Evolutionary conservation across 2,329 filamentous ascomycete genomes (phyloP).

Genomic region (Ciborinia camelliae): DNA sequence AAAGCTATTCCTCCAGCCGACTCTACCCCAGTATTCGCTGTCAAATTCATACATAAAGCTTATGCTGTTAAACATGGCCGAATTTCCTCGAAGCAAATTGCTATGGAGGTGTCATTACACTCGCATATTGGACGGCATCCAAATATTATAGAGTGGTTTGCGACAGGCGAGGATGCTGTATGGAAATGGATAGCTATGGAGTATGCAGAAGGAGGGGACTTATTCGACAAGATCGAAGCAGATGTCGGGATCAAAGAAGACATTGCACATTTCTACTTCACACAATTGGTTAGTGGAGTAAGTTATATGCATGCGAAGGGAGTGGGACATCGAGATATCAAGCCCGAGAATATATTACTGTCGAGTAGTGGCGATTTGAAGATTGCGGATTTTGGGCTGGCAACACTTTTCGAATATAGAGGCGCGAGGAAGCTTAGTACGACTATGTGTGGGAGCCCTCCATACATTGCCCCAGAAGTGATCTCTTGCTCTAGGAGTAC

Average conservation of each 20-base stretch:
- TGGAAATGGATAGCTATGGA: conserved; percentile 99
- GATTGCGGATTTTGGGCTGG: conserved; percentile 93
- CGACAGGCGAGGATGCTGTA: conserved; percentile 74
- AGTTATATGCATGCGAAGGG: conserved; percentile 96
- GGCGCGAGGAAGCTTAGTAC: conserved; percentile 77
- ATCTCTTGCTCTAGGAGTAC: conserved; percentile 49
- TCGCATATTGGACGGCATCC: conserved; percentile 82
- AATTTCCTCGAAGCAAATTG: conserved; percentile 82
- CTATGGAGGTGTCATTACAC: conserved; percentile 89
- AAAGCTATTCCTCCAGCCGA: conserved; percentile 77
- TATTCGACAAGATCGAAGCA: conserved; percentile 99
- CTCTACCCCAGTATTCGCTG: conserved; percentile 78
- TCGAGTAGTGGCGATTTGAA: conserved; percentile 84
- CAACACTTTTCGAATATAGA: conserved; percentile 88
- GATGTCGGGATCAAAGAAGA: conserved; percentile 93
- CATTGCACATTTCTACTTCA: conserved; percentile 94
- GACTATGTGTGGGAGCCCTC: conserved; percentile 91
- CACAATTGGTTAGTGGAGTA: conserved; percentile 84
- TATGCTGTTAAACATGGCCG: conserved; percentile 88
- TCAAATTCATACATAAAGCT: conserved; percentile 98
- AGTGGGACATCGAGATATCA: conserved; percentile 86
- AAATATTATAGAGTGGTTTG: conserved; percentile 92
- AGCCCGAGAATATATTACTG: conserved; percentile 93
- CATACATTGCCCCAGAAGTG: conserved; percentile 96
- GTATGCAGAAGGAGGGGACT: conserved; percentile 86